Evolutionary conservation across 306 rosid genomes (phyloP), one percentile per base, ranked within the genome.

Genomic region (Inga oerstediana): DNA sequence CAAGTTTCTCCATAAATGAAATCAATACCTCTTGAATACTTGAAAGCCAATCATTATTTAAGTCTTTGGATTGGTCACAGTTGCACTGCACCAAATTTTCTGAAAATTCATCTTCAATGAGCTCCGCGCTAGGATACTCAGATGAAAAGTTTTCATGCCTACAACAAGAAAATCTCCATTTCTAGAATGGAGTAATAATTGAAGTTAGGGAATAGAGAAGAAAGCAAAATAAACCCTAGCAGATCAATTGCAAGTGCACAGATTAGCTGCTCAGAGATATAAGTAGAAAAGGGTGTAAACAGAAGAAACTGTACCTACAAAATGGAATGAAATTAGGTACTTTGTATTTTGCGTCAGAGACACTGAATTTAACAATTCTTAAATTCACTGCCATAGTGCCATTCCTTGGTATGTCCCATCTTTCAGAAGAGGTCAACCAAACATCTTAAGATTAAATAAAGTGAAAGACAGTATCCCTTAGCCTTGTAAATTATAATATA

Each of bases 111-210:
- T 83, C 90, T 72, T 84, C 83, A 69, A 68, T 10, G 69, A 34
- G 45, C 59, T 86, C 88, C 16, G 74, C 80, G 71, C 59, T 86
- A 72, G 79, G 64, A 69, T 19, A 52, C 51, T 75, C 84, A 6
- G 85, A 54, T 66, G 91, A 79, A 79, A 46, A 20, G 41, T 77
- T 79, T 80, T 80, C 84, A 84, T 86, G 79, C 84, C 84, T 82
- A 39, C 74, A 80, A 78, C 93, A 86, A 77, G 59, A 79, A 69
- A 76, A 19, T 65, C 84, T 84, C 85, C 89, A 84, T 80, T 84
- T 88, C 93, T 87, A 76, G 14, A 83, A 73, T 43, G 80, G 56
- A 85, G 22, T 79, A 51, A 79, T 11, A 45, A 79, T 79, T 78
- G 61, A 72, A 20, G 46, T 69, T 24, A 87, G 68, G 48, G 32